Evolutionary conservation across 2,329 filamentous ascomycete species (phyloP).

Genomic region (Stachybotrys chlorohalonatus): DNA sequence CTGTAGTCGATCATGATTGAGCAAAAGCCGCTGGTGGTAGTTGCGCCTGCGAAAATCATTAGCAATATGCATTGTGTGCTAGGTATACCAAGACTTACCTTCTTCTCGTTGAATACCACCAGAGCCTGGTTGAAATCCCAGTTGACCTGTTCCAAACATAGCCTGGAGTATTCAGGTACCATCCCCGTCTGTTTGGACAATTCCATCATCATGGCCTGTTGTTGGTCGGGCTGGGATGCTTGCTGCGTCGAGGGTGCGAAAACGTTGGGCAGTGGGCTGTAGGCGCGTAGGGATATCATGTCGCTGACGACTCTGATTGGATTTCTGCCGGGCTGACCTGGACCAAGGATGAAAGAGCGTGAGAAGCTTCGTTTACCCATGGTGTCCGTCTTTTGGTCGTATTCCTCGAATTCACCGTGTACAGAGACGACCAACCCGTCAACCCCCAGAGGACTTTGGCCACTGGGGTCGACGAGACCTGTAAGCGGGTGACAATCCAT

Average conservation of each 20-base stretch:
- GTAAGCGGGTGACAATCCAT: conserved; percentile 73
- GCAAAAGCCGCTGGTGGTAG: conserved; percentile 41
- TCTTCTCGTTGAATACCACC: conserved; percentile 65
- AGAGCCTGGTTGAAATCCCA: conserved; percentile 76
- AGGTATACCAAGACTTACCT: conserved; percentile 37
- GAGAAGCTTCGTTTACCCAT: conserved; percentile 70
- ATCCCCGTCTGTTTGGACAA: conserved; percentile 72
- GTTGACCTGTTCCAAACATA: conserved; percentile 69
- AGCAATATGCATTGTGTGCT: not conserved
- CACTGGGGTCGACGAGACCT: conserved; percentile 60
- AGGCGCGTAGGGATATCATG: conserved; percentile 64
- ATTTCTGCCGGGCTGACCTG: conserved; percentile 55
- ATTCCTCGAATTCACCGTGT: conserved; percentile 79
- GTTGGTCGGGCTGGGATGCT: conserved; percentile 29
- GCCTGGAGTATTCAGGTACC: conserved; percentile 66
- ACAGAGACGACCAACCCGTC: conserved; percentile 70
- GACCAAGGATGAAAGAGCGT: conserved; percentile 69
- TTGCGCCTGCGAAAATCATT: conserved; percentile 24
- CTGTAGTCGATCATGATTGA: conserved; percentile 1
- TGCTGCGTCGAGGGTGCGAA: conserved; percentile 22
- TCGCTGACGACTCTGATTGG: conserved; percentile 71
- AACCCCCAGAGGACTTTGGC: conserved; percentile 55
- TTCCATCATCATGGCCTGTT: conserved; percentile 64
- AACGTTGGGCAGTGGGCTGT: conserved; percentile 39
- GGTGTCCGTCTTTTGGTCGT: conserved; percentile 45